Base-by-base conservation (phyloP, 2,329 filamentous ascomycete genomes). In the Colletotrichum zoysiae region DNA sequence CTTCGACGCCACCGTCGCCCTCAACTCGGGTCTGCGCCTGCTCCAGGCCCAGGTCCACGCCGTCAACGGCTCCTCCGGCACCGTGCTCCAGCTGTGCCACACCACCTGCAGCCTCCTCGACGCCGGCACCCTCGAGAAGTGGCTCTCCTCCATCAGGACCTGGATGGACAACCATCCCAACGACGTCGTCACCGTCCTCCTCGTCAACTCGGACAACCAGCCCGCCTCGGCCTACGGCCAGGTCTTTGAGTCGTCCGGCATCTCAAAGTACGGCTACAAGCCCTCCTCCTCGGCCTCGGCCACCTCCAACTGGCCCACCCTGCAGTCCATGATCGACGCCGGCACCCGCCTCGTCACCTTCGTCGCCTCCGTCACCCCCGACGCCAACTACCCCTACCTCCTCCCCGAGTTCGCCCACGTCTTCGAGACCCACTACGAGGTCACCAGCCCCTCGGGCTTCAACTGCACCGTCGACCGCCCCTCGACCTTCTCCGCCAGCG, bases 151-250 rank as follows among this genome's bases (percentile, higher is more conserved):
- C 23, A 89, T 95, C 79, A 90, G 89, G 77, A 79, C 78, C 18
- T 95, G 93, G 93, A 86, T 95, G 83, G 88, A 91, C 77, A 79
- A 78, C 20, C 90, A 95, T 80, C 86, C 90, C 5, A 90, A 92
- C 82, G 93, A 95, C 70, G 92, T 95, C 23, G 89, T 95, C 30
- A 95, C 93, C 5, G 78, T 95, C 18, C 81, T 95, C 33, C 84
- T 94, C 53, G 92, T 94, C 76, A 94, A 94, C 83, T 88, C 89
- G 4, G 90, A 92, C 79, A 82, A 86, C 59, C 86, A 88, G 30
- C 79, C 84, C 0, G 86, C 88, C 8, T 79, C 86, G 0, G 84
- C 88, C 6, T 87, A 93, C 53, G 87, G 85, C 65, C 74, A 81
- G 3, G 83, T 85, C 56, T 92, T 90, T 68, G 81, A 88, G 65